These are phyloP conservation scores for Cadophora gregata DNA, from an alignment of 2,329 filamentous ascomycete genomes.

Conservation along the genomic window DNA sequence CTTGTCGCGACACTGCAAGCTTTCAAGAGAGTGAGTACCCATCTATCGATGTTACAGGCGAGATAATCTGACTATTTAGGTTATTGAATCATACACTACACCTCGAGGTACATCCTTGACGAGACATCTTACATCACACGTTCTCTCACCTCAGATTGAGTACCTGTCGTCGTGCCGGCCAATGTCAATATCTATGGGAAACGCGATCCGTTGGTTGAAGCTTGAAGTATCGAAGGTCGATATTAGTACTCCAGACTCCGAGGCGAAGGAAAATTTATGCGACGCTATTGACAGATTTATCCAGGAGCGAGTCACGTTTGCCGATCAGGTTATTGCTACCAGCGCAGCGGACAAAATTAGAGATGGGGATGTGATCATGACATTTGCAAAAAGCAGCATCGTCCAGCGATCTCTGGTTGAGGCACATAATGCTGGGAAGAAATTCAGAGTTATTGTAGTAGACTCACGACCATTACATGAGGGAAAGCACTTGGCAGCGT, in stretches of 20 bases:
- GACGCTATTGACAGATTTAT: conserved; percentile 89
- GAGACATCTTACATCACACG: conserved; percentile 88
- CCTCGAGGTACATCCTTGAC: conserved; percentile 84
- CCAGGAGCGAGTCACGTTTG: conserved; percentile 85
- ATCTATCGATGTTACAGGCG: not conserved
- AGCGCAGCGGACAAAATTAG: conserved; percentile 78
- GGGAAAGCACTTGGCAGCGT: conserved; percentile 73
- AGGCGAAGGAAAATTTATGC: conserved; percentile 80
- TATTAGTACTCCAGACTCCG: conserved; percentile 79
- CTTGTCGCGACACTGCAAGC: conserved; percentile 87
- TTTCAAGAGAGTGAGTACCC: conserved; percentile 75
- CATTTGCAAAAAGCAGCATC: conserved; percentile 84
- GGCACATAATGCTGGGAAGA: conserved; percentile 72
- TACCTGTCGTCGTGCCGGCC: conserved; percentile 94
- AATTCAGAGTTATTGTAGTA: conserved; percentile 83
- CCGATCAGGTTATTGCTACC: conserved; percentile 83
- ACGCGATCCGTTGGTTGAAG: conserved; percentile 94
- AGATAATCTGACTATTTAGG: conserved; percentile 54
- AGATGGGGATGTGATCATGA: conserved; percentile 82
- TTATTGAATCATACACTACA: conserved; percentile 92
- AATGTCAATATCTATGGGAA: conserved; percentile 95
- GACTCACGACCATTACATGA: conserved; percentile 77
- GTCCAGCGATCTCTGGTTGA: conserved; percentile 82
- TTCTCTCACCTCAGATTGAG: conserved; percentile 92
- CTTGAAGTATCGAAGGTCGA: conserved; percentile 90